Conservation (phyloP, 164 flowering plant genomes). For the Euptelea pleiosperma region DNA sequence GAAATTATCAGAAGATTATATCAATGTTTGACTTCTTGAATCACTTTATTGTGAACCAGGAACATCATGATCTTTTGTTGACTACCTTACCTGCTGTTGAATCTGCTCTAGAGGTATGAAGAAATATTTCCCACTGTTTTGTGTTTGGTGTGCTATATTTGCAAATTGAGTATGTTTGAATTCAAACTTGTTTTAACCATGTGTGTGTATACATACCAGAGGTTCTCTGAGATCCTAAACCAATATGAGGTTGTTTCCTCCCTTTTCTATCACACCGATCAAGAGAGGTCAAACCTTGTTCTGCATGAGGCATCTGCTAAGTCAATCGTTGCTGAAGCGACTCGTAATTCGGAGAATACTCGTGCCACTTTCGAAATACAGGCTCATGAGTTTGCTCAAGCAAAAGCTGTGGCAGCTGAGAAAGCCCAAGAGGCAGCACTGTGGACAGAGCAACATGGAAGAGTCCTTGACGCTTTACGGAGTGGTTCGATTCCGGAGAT, state of each 20-base stretch:
- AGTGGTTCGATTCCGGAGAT: constrained; percentile 61
- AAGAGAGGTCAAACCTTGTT: constrained; percentile 75
- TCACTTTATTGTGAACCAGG: constrained; percentile 47
- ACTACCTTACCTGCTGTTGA: constrained; percentile 73
- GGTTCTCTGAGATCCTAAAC: constrained; percentile 57
- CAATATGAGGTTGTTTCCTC: constrained; percentile 78
- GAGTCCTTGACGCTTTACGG: constrained; percentile 76
- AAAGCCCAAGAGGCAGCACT: constrained; percentile 73
- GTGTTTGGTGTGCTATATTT: background rate
- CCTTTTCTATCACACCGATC: constrained; percentile 67
- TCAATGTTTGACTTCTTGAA: constrained; percentile 13
- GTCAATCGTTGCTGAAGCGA: constrained; percentile 78
- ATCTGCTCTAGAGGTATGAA: constrained; percentile 74
- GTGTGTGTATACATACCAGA: constrained; percentile 40
- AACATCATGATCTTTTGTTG: constrained; percentile 88
- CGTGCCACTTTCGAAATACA: constrained; percentile 71
- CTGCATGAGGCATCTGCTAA: constrained; percentile 78
- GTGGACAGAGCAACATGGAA: constrained; percentile 94
- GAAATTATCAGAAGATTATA: background rate
- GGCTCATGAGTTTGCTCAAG: constrained; percentile 78
- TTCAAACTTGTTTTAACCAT: constrained; percentile 13
- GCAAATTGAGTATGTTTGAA: background rate
- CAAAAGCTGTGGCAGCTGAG: constrained; percentile 63
- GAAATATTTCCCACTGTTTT: background rate
- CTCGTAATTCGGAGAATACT: constrained; percentile 57